These are phyloP conservation scores for Xylaria arbuscula DNA, from an alignment of 2,329 filamentous ascomycete genomes.

Conservation along the genomic window DNA sequence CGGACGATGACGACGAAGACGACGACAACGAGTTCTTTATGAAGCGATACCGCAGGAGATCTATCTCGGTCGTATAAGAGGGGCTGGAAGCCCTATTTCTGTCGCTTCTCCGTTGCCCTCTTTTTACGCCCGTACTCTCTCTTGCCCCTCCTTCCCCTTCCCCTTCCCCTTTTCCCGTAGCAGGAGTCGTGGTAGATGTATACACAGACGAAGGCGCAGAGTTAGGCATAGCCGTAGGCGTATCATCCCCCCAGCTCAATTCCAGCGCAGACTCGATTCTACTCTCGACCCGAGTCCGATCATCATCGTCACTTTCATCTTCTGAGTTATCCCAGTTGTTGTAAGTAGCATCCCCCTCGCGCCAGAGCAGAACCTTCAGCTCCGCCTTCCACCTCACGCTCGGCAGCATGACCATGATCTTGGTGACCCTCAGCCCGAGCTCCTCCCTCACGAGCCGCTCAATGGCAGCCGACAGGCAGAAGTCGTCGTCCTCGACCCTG, in stretches of 20 bases:
- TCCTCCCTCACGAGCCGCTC: conserved; percentile 44
- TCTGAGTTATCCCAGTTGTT: background rate
- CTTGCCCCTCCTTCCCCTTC: too few relatives aligned
- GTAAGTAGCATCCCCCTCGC: background rate
- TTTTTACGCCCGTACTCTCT: background rate
- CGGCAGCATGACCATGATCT: conserved; percentile 43
- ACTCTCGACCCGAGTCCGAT: background rate
- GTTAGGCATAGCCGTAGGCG: too few relatives aligned
- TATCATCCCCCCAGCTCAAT: background rate
- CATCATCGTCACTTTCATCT: background rate
- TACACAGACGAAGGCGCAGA: background rate
- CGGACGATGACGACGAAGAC: background rate
- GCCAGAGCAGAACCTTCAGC: conserved; percentile 40
- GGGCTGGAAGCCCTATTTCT: background rate
- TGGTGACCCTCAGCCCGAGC: conserved; percentile 44
- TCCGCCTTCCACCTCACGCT: conserved; percentile 38
- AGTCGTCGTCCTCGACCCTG: conserved; percentile 44
- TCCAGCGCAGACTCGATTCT: background rate
- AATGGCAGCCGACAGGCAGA: conserved; percentile 47
- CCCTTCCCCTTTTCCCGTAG: background rate
- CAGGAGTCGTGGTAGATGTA: background rate
- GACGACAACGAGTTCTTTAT: conserved; percentile 5
- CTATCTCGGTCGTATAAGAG: background rate
- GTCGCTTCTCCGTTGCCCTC: background rate
- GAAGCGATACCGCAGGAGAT: conserved; percentile 1